Conservation (phyloP, 2,329 filamentous ascomycete genomes). For the Sarocladium oryzae region DNA sequence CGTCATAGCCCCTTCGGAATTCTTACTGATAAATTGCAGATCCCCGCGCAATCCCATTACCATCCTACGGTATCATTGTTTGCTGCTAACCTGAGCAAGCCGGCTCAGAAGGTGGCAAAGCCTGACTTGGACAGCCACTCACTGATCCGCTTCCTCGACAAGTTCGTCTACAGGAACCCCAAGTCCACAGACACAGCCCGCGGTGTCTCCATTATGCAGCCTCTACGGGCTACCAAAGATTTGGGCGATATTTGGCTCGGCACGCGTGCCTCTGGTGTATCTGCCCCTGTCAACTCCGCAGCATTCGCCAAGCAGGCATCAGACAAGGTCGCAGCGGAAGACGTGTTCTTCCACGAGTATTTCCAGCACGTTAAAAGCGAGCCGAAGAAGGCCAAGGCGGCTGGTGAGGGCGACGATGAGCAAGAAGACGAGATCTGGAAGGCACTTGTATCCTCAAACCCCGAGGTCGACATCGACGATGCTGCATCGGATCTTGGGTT, state of each 20-base stretch:
- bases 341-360: conserved; percentile 98
- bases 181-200: conserved; percentile 63
- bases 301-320: conserved; percentile 86
- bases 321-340: conserved; percentile 82
- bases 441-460: conserved; percentile 73
- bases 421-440: conserved; percentile 85
- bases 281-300: conserved; percentile 66
- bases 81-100: conserved; percentile 63
- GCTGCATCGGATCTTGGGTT: conserved; percentile 47
- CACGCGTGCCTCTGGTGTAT: conserved; percentile 37
- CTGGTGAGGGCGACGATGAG: conserved; percentile 49
- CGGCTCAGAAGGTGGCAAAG: conserved; percentile 70
- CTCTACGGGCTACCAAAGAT: conserved; percentile 51
- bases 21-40: conserved; percentile 20
- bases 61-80: conserved; percentile 90
- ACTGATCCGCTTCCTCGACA: conserved; percentile 91
- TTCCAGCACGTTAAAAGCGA: conserved; percentile 69
- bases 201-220: conserved; percentile 95
- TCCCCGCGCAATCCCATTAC: conserved; percentile 57
- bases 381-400: conserved; percentile 43
- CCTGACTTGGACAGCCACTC: conserved; percentile 87
- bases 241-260: conserved; percentile 51
- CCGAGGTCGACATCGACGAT: conserved; percentile 52
- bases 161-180: conserved; percentile 95
- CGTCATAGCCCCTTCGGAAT: background rate